A percentile compares a stretch with the other conserved stretches of the same genome.
Conservation (phyloP, 495 filamentous ascomycete species). For the Penicillium antarcticum region DNA sequence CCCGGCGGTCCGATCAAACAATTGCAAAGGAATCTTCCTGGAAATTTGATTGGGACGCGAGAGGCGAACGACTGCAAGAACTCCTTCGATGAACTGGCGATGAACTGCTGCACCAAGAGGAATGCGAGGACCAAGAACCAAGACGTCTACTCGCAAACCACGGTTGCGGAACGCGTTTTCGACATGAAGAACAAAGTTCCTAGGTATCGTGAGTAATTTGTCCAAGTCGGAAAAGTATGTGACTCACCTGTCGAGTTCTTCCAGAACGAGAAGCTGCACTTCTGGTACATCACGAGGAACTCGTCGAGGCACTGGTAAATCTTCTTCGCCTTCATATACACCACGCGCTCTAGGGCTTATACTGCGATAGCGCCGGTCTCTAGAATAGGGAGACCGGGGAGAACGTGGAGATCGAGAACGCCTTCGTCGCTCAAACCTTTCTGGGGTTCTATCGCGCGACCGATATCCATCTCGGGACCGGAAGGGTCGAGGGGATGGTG, state of each 20-base stretch:
- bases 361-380: constrained; percentile 63
- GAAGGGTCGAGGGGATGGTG: constrained; percentile 58
- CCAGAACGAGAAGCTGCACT: constrained; percentile 79
- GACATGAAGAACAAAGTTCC: constrained; percentile 78
- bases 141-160: constrained; percentile 68
- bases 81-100: constrained; percentile 84
- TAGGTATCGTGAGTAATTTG: constrained; percentile 23
- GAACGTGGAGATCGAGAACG: constrained; percentile 62
- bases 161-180: constrained; percentile 69
- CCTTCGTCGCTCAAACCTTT: constrained; percentile 58
- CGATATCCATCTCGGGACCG: constrained; percentile 69
- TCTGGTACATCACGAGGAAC: constrained; percentile 79
- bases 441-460: constrained; percentile 51
- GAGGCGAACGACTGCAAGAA: constrained; percentile 78
- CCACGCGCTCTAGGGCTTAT: constrained; percentile 59
- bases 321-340: constrained; percentile 53
- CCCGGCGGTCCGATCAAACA: constrained; percentile 77
- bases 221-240: neutral
- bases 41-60: constrained; percentile 61
- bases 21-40: constrained; percentile 71
- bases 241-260: constrained; percentile 69
- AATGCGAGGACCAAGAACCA: constrained; percentile 75
- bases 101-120: constrained; percentile 73
- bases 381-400: constrained; percentile 54
- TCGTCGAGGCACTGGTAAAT: constrained; percentile 69